Base-by-base conservation (phyloP, 208 protist species). In the Phytomonas sp. region DNA sequence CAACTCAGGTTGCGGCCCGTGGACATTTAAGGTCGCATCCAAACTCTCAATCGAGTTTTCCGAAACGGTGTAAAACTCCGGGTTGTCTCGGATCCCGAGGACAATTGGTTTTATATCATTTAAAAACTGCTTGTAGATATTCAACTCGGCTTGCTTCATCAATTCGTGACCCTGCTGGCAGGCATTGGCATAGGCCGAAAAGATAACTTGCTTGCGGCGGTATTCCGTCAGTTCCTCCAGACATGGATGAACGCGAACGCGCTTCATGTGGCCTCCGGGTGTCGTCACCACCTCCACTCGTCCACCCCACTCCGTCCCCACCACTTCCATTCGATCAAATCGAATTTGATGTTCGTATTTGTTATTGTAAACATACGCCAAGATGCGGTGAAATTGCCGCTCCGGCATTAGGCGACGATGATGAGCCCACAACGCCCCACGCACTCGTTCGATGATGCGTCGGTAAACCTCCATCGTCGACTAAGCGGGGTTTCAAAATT, bases 271-370 rank as follows among this genome's bases (percentile, higher is more conserved):
- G 16, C 92, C 92, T 0, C 80, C 79, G 0, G 92, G 92, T 19
- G 87, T 97, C 19, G 89, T 94, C 32, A 89, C 78, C 33, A 97
- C 92, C 78, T 97, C 92, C n/a, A 97, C 88, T 0, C 75, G 67
- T 1, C 92, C 92, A 23, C 70, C 88, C 81, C 84, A 92, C 70
- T 82, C 92, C 7, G 68, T 76, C 5, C 92, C 92, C 4, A 94
- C 88, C 8, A 95, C 87, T 30, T 85, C 80, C 92, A 97, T 97
- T 67, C 82, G 68, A 67, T 97, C 92, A 59, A 97, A 94, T 0
- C 92, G 89, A 29, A 97, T 91, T 64, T 97, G 92, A 60, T 97
- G 83, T 77, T 97, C 92, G 80, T 97, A 97, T 77, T 97, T 97
- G 83, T 97, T 94, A 74, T 94, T 94, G 76, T 97, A 97, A 11